Evolutionary conservation across 768 basidiomycete genomes (phyloP).

Genomic region (Clavulina sp.): DNA sequence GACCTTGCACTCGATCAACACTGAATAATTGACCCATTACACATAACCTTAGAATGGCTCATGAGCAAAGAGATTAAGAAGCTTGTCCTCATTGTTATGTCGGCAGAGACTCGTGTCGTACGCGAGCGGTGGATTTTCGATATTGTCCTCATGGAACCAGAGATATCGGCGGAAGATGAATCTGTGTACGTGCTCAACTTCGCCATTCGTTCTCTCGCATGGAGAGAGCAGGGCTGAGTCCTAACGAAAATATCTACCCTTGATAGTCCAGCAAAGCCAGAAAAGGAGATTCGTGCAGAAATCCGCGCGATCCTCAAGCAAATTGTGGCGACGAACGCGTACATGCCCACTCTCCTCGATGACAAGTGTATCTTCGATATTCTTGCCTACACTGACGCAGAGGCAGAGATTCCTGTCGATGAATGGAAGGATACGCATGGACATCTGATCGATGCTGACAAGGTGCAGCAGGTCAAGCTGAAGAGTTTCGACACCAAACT

Average conservation of each 20-base stretch:
- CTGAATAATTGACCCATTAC: neutral
- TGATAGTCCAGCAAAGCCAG: constrained; percentile 40
- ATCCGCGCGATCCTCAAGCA: constrained; percentile 97
- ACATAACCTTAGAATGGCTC: constrained; percentile 59
- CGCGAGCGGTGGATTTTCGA: constrained; percentile 99
- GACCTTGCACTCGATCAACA: neutral
- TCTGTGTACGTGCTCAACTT: neutral
- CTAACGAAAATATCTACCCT: neutral
- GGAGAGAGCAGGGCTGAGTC: neutral
- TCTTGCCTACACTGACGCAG: constrained; percentile 83
- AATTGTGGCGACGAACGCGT: constrained; percentile 92
- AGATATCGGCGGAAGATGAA: constrained; percentile 13
- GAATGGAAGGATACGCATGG: constrained; percentile 97
- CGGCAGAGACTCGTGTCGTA: constrained; percentile 78
- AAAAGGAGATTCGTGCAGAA: constrained; percentile 87
- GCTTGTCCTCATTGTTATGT: constrained; percentile 87
- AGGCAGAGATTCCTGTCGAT: constrained; percentile 76
- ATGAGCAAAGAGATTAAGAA: constrained; percentile 83
- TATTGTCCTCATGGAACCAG: constrained; percentile 61
- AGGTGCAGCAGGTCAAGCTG: constrained; percentile 87
- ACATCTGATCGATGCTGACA: constrained; percentile 78
- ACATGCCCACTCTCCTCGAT: constrained; percentile 88
- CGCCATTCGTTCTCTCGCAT: neutral
- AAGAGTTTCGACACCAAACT: constrained; percentile 93
- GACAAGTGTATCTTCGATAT: constrained; percentile 87